A percentile compares a stretch with the other conserved stretches of the same genome.
Evolutionary conservation across 805 yeast genomes (phyloP).

Genomic region (Torulaspora gathmanii): DNA sequence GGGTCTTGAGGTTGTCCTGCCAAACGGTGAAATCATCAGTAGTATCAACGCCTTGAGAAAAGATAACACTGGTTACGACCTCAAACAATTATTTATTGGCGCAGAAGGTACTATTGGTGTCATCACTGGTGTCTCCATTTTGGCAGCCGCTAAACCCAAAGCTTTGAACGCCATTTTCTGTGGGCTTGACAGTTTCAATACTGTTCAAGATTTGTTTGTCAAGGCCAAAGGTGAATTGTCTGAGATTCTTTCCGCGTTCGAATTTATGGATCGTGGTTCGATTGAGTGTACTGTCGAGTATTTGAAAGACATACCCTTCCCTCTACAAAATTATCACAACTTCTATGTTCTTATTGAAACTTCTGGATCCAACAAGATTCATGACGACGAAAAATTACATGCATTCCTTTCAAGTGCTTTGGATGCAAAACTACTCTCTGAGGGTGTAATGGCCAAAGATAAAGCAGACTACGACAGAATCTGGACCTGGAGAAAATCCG

Average conservation of each 20-base stretch:
- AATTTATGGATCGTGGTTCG: constrained; percentile 73
- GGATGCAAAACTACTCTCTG: constrained; percentile 70
- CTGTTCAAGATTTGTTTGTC: constrained; percentile 68
- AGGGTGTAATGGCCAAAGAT: constrained; percentile 89
- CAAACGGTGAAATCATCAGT: constrained; percentile 72
- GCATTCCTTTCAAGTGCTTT: constrained; percentile 68
- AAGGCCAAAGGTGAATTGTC: constrained; percentile 67
- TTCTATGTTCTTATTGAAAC: constrained; percentile 85
- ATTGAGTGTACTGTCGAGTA: constrained; percentile 55
- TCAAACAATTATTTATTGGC: constrained; percentile 83
- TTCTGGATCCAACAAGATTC: constrained; percentile 83
- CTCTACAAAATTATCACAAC: constrained; percentile 71
- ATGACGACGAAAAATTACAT: constrained; percentile 81
- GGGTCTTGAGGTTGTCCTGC: constrained; percentile 79
- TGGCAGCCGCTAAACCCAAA: constrained; percentile 80
- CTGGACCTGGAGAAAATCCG: constrained; percentile 88
- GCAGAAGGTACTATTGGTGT: constrained; percentile 83
- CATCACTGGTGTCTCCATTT: constrained; percentile 75
- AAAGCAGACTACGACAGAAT: constrained; percentile 69
- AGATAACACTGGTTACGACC: constrained; percentile 86
- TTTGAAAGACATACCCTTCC: constrained; percentile 52
- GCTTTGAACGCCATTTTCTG: constrained; percentile 77
- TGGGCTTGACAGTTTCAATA: constrained; percentile 68
- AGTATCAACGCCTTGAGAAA: constrained; percentile 77
- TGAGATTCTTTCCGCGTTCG: constrained; percentile 82